Conservation (phyloP, 768 basidiomycete species). For the Mrakia blollopis region DNA sequence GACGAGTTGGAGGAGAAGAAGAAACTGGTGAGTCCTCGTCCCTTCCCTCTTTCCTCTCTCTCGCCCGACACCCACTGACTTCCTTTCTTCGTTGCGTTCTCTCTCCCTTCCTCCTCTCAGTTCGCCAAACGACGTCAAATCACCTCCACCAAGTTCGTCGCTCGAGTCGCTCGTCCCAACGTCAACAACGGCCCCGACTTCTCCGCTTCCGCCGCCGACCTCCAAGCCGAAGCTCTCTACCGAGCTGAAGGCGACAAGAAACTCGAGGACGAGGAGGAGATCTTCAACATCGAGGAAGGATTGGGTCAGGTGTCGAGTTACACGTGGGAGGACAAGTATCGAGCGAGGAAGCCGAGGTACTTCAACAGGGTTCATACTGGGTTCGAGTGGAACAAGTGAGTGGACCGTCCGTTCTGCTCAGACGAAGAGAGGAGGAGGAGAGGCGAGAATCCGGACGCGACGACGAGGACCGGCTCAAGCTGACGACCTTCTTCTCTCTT, state of each 20-base stretch:
- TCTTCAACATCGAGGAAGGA: slow-evolving; percentile 89
- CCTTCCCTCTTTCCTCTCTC: slow-evolving; percentile 22
- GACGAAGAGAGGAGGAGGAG: not conserved
- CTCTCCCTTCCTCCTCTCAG: slow-evolving; percentile 46
- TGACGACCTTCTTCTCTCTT: not conserved
- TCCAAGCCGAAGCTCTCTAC: slow-evolving; percentile 64
- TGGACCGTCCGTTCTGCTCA: too few relatives aligned
- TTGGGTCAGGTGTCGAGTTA: slow-evolving; percentile 70
- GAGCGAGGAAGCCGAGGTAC: slow-evolving; percentile 93
- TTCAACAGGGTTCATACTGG: slow-evolving; percentile 99
- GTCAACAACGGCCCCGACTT: slow-evolving; percentile 39
- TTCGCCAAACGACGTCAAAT: slow-evolving; percentile 73
- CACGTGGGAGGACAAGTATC: slow-evolving; percentile 98
- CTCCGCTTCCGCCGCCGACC: slow-evolving; percentile 57
- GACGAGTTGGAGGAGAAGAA: slow-evolving; percentile 50
- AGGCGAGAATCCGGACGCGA: not conserved
- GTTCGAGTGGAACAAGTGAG: slow-evolving; percentile 93
- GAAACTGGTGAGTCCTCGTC: slow-evolving; percentile 51
- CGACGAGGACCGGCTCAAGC: not conserved
- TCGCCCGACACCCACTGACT: not conserved
- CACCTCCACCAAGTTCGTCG: slow-evolving; percentile 79
- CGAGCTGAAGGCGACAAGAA: slow-evolving; percentile 74
- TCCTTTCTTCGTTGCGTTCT: too few relatives aligned
- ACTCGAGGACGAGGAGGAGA: slow-evolving; percentile 90
- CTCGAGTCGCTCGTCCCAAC: slow-evolving; percentile 51